These are phyloP conservation scores for Gaeumannomyces tritici DNA, from an alignment of 2,329 filamentous ascomycete genomes.

Conservation along the genomic window DNA sequence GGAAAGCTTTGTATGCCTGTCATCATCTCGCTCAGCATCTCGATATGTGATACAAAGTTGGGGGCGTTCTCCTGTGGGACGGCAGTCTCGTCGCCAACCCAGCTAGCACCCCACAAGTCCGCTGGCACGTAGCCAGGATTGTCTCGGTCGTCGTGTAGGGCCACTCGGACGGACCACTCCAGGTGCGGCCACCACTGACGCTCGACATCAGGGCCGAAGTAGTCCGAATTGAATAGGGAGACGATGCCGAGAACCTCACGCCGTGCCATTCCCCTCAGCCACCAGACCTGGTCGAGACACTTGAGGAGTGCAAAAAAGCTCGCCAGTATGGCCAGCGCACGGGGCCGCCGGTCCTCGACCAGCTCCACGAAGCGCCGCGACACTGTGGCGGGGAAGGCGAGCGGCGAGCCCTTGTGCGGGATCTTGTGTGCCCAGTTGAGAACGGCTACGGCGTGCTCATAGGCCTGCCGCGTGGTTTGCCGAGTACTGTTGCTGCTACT, in stretches of 20 bases:
- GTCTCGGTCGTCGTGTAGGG: slow-evolving; percentile 41
- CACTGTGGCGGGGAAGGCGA: slow-evolving; percentile 56
- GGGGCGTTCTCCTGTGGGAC: slow-evolving; percentile 18
- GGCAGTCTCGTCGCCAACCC: slow-evolving; percentile 30
- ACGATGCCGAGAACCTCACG: slow-evolving; percentile 57
- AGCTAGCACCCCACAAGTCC: slow-evolving; percentile 47
- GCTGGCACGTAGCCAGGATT: slow-evolving; percentile 41
- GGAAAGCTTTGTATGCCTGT: slow-evolving; percentile 6
- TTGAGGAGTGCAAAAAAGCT: slow-evolving; percentile 59
- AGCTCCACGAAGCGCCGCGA: slow-evolving; percentile 51
- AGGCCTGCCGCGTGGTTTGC: slow-evolving; percentile 38
- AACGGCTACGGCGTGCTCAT: slow-evolving; percentile 55
- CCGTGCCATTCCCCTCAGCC: slow-evolving; percentile 57
- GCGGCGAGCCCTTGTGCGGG: slow-evolving; percentile 45
- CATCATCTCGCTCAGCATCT: slow-evolving; percentile 32
- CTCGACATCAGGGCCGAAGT: slow-evolving; percentile 26
- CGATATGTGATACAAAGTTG: slow-evolving; percentile 33
- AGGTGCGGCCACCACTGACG: slow-evolving; percentile 49
- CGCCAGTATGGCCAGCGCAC: slow-evolving; percentile 53
- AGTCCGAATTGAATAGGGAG: slow-evolving; percentile 47
- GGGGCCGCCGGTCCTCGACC: slow-evolving; percentile 47
- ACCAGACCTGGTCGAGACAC: slow-evolving; percentile 55
- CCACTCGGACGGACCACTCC: slow-evolving; percentile 51
- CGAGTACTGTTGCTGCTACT: neutral
- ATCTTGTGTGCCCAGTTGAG: slow-evolving; percentile 58